Evolutionary conservation across 495 filamentous ascomycete species (phyloP).

Genomic region (Penicillium subrubescens): DNA sequence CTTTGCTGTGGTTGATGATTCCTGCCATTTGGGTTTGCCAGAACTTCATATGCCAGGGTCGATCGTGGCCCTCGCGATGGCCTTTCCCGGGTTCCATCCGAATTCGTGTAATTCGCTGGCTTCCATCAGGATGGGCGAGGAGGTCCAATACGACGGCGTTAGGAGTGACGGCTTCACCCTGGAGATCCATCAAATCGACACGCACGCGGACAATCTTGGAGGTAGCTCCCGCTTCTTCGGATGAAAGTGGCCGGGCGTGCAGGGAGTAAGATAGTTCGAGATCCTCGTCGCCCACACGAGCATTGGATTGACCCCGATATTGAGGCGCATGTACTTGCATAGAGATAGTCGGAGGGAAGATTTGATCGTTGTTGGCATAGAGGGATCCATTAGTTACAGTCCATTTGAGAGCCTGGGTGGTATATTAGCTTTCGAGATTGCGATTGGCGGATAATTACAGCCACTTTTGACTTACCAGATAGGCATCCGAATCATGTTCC

Average conservation of each 20-base stretch:
- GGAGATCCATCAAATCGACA: slow-evolving; percentile 29
- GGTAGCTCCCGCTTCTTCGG: slow-evolving; percentile 13
- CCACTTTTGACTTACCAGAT: slow-evolving; percentile 25
- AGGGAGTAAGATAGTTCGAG: slow-evolving; percentile 32
- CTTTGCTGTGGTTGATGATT: slow-evolving; percentile 13
- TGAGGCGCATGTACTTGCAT: slow-evolving; percentile 37
- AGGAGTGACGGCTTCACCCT: slow-evolving; percentile 25
- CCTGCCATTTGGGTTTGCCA: slow-evolving; percentile 28
- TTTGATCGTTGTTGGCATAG: slow-evolving; percentile 42
- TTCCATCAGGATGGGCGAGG: slow-evolving; percentile 17
- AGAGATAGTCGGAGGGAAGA: slow-evolving; percentile 44
- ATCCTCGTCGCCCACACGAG: slow-evolving; percentile 5
- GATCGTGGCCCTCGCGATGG: slow-evolving; percentile 6
- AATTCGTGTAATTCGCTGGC: slow-evolving; percentile 27
- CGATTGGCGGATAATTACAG: not conserved
- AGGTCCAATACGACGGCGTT: slow-evolving; percentile 25
- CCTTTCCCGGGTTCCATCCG: slow-evolving; percentile 18
- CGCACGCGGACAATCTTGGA: slow-evolving; percentile 28
- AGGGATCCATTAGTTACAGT: slow-evolving; percentile 41
- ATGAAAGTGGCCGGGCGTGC: slow-evolving; percentile 28
- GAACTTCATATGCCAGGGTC: slow-evolving; percentile 27
- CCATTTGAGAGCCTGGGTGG: slow-evolving; percentile 40
- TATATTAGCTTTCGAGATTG: slow-evolving; percentile 5
- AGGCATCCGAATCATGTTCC: slow-evolving; percentile 18
- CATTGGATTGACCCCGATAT: slow-evolving; percentile 16